phyloP scores from a whole-genome alignment of 306 rosid species.

The Cucumis melo region DNA sequence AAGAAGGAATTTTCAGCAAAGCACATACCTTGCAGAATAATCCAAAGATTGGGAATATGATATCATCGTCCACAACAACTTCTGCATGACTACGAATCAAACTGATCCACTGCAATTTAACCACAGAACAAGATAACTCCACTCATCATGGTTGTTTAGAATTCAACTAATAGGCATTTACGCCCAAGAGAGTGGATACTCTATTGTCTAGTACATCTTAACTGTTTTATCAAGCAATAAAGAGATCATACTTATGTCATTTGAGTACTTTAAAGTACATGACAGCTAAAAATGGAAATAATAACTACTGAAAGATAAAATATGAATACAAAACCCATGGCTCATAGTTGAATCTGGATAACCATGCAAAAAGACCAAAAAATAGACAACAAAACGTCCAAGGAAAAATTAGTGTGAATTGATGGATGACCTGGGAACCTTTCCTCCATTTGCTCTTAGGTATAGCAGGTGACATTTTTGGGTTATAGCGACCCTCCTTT shows the following conservation, averaged over 20 bases:
- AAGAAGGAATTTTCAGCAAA: constrained; percentile 2
- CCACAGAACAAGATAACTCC: constrained; percentile 14
- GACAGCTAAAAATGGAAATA: neutral
- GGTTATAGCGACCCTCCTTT: constrained; percentile 86
- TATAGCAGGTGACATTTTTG: constrained; percentile 78
- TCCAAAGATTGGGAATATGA: constrained; percentile 45
- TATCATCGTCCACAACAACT: constrained; percentile 58
- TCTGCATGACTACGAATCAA: constrained; percentile 77
- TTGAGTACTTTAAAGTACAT: neutral
- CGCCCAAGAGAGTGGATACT: neutral
- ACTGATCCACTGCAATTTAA: constrained; percentile 66
- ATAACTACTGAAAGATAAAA: neutral
- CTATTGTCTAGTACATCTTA: neutral
- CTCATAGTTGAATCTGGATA: neutral
- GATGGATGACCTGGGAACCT: constrained; percentile 77
- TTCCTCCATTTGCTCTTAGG: constrained; percentile 87
- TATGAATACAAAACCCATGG: neutral
- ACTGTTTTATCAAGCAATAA: neutral
- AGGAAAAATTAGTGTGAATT: neutral
- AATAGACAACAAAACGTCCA: constrained; percentile 1
- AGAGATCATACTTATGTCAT: neutral
- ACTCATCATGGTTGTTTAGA: constrained; percentile 6
- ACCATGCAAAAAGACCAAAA: neutral
- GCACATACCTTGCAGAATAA: constrained; percentile 60
- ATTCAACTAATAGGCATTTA: neutral